phyloP scores from a whole-genome alignment of 768 basidiomycete species.

The Mycena haematopus region DNA sequence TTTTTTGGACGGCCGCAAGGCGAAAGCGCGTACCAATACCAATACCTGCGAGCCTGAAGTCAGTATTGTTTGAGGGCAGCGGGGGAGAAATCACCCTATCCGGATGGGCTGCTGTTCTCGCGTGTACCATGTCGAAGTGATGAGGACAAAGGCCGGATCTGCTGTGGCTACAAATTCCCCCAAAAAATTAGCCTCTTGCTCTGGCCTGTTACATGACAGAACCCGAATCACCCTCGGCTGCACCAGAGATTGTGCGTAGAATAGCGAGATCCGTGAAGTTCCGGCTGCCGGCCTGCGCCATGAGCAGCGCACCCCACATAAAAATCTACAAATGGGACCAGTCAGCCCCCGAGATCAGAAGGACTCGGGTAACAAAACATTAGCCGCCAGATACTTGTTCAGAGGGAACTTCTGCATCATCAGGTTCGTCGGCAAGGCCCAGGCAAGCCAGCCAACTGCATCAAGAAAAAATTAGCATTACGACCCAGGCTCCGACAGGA shows the following conservation, averaged over 20 bases:
- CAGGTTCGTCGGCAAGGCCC: conserved; percentile 50
- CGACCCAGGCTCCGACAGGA: neutral
- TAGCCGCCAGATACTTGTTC: conserved; percentile 45
- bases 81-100: conserved; percentile 33
- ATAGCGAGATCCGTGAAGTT: conserved; percentile 45
- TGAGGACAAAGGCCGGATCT: conserved; percentile 40
- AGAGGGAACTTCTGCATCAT: conserved; percentile 47
- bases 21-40: conserved; percentile 37
- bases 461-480: neutral
- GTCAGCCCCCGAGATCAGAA: conserved; percentile 6
- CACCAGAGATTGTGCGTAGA: conserved; percentile 47
- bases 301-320: conserved; percentile 45
- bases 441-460: conserved; percentile 42
- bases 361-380: conserved; percentile 32
- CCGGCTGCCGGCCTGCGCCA: conserved; percentile 47
- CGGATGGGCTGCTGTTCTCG: conserved; percentile 45
- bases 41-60: neutral
- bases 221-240: conserved; percentile 31
- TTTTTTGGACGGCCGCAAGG: neutral
- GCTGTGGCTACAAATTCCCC: conserved; percentile 25
- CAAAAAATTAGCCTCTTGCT: neutral
- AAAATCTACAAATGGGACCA: conserved; percentile 18
- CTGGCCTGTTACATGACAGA: neutral
- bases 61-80: neutral
- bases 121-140: conserved; percentile 47